Percentiles rank a stretch among this genome's conserved stretches.
Evolutionary conservation across 371 early-diverging fungal genomes (phyloP).

Genomic region (Mortierella sp.): DNA sequence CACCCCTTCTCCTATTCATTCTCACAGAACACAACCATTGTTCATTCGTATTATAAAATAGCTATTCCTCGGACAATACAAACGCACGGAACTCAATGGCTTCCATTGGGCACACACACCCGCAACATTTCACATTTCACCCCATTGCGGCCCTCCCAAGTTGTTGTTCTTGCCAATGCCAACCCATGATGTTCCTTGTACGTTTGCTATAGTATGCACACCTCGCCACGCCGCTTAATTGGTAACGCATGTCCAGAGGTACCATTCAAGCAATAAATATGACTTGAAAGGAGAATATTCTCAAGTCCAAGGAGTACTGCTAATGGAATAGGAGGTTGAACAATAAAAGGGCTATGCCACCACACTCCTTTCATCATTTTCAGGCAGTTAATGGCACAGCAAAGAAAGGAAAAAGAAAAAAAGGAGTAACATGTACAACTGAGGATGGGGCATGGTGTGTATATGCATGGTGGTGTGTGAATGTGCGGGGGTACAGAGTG

Average conservation of each 20-base stretch:
- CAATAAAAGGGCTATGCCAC: background rate
- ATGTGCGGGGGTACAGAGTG: background rate
- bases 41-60: background rate
- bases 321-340: background rate
- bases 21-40: background rate
- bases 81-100: background rate
- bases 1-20: background rate
- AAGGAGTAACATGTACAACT: background rate
- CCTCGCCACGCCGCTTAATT: background rate
- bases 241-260: background rate
- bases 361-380: background rate
- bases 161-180: too few species aligned
- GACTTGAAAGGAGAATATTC: background rate
- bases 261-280: background rate
- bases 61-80: background rate
- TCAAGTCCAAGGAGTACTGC: background rate
- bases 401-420: background rate
- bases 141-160: background rate
- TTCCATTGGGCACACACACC: background rate
- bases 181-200: background rate
- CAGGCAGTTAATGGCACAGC: background rate
- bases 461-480: background rate
- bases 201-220: background rate
- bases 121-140: background rate
- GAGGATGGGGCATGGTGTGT: background rate